These are phyloP conservation scores for Sonneratia caseolaris DNA, from an alignment of 345 rosid genomes.

Conservation along the genomic window DNA sequence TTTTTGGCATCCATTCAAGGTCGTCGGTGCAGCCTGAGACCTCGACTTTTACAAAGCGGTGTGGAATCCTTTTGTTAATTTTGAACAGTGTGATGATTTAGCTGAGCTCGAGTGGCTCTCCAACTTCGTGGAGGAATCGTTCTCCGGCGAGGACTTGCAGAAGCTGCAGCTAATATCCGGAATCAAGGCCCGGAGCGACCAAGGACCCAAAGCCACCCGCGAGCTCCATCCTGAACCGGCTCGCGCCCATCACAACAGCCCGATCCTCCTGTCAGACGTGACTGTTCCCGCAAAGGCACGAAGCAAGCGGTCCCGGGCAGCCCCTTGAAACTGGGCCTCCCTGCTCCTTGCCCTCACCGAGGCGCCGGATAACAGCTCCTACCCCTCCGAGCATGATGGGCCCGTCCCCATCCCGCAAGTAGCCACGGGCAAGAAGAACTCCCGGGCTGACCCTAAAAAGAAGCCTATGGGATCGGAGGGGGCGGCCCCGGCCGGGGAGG, in stretches of 20 bases:
- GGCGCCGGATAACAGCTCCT: slow-evolving; percentile 19
- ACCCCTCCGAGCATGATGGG: slow-evolving; percentile 7
- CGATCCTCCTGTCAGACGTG: slow-evolving; percentile 45
- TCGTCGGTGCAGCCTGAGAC: too few species aligned
- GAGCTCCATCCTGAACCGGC: slow-evolving; percentile 20
- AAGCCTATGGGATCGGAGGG: slow-evolving; percentile 19
- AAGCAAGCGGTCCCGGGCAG: slow-evolving; percentile 87
- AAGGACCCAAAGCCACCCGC: slow-evolving; percentile 33
- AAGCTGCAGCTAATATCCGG: slow-evolving; percentile 82
- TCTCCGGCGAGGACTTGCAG: slow-evolving; percentile 79
- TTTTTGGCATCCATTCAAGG: too few species aligned
- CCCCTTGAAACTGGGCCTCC: slow-evolving; percentile 77
- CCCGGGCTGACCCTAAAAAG: slow-evolving; percentile 25
- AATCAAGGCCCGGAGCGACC: slow-evolving; percentile 42
- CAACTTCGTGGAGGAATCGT: slow-evolving; percentile 86
- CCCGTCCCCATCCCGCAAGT: slow-evolving; percentile 9
- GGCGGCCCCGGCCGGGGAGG: slow-evolving; percentile 19
- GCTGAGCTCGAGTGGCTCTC: slow-evolving; percentile 99
- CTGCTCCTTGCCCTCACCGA: slow-evolving; percentile 52
- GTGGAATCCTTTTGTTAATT: too few species aligned
- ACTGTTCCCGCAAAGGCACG: slow-evolving; percentile 89
- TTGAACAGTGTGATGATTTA: slow-evolving; percentile 62
- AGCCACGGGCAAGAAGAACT: slow-evolving; percentile 21
- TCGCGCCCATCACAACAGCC: slow-evolving; percentile 10
- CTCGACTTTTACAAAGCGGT: too few species aligned